Evolutionary conservation across 2,329 filamentous ascomycete genomes (phyloP).

Genomic region (Beauveria brongniartii): DNA sequence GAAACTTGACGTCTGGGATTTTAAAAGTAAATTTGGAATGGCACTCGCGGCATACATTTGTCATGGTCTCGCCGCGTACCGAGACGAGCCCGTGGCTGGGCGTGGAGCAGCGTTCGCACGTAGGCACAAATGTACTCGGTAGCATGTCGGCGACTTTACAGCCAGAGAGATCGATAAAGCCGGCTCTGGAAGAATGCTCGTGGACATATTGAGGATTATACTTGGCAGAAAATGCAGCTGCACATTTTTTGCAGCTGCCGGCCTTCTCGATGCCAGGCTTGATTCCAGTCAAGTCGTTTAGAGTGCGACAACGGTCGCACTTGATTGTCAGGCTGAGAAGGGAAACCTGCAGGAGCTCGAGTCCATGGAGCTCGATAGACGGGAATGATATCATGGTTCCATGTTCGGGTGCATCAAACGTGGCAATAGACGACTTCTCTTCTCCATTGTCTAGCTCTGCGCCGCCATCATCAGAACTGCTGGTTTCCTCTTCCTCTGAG

Average conservation of each 20-base stretch:
- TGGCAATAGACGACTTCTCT: background rate
- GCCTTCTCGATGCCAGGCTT: conserved; percentile 45
- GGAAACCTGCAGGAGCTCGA: conserved; percentile 65
- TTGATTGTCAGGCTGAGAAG: conserved; percentile 64
- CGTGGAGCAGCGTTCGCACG: conserved; percentile 68
- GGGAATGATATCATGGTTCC: conserved; percentile 77
- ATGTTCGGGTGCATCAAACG: conserved; percentile 39
- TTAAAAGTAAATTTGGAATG: conserved; percentile 74
- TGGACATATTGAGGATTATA: conserved; percentile 67
- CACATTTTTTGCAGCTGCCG: conserved; percentile 52
- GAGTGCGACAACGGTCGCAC: conserved; percentile 70
- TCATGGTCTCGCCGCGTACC: conserved; percentile 64
- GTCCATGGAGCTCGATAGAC: conserved; percentile 64
- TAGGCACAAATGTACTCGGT: conserved; percentile 71
- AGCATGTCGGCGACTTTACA: conserved; percentile 71
- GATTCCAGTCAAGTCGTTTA: conserved; percentile 60
- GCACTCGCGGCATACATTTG: conserved; percentile 71
- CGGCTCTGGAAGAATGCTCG: conserved; percentile 62
- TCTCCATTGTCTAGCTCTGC: conserved; percentile 28
- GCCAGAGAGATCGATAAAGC: conserved; percentile 68
- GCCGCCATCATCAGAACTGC: conserved; percentile 37
- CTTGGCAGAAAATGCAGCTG: conserved; percentile 38
- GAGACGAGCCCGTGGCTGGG: conserved; percentile 59
- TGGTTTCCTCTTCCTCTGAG: conserved; percentile 40
- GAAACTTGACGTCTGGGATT: conserved; percentile 70